Base-by-base conservation (phyloP, 2,329 filamentous ascomycete species). In the Hymenoscyphus fraxineus region DNA sequence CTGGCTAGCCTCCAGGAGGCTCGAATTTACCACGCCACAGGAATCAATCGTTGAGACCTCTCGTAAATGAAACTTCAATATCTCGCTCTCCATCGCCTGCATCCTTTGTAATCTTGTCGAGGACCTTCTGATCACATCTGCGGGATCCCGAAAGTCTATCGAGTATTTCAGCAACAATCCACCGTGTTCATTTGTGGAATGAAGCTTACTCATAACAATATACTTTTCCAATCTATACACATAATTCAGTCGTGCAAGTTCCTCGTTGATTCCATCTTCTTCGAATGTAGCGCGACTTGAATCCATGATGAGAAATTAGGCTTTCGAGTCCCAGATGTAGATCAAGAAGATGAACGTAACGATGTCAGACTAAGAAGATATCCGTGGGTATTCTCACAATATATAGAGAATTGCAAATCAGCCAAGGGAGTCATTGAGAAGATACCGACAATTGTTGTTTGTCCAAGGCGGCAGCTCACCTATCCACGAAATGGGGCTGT, bases 31-130 rank as follows among this genome's bases (percentile, higher is more conserved):
- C 19, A 7, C 6, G 6, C n/a, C 39, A 10, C 19, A 31, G 15
- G 19, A 16, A 51, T 27, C 4, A 0, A 22, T 7, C 19, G 27
- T 38, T n/a, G 44, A 12, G 54, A 15, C n/a, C 31, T 56, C 51
- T 47, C 57, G 16, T 27, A 32, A 57, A 64, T 65, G 65, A 56
- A 64, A 41, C 40, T 39, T 55, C 9, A 55, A 19, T n/a, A 68
- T 63, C 35, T 64, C 61, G 10, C 41, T 62, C 40, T 68, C 61
- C 39, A 68, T 19, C 13, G 56, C 22, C 31, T 35, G 39, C 19
- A 68, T 64, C 19, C 38, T 62, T 32, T 56, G 56, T 22, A 58
- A 54, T 13, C 65, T 54, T 5, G 58, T 56, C 16, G 58, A 63
- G 44, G 63, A 64, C 39, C 64, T 31, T 15, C 22, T 16, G 2